Base-by-base conservation (phyloP, 352 stramenopile species). In the Pythium guiyangense region DNA sequence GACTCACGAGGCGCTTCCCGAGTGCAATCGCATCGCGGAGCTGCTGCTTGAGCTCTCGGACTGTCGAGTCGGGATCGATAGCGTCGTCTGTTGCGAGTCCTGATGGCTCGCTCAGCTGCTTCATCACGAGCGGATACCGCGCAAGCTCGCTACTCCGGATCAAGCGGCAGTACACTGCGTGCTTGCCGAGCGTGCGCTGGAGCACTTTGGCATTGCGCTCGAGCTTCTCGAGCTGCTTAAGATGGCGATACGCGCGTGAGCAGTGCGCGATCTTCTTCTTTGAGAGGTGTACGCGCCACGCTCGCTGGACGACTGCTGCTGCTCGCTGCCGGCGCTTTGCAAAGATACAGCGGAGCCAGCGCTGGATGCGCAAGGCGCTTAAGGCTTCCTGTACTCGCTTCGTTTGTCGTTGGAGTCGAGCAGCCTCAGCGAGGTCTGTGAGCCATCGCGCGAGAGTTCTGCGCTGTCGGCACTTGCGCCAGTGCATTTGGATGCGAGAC, bases 191-290 rank as follows among this genome's bases (percentile, higher is more conserved):
- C 1, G 64, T 34, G 29, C 67, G 67, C 50, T 93, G 83, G 0
- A 93, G 35, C 0, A 88, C 37, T 8, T 70, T 63, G 2, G 80
- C 79, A 10, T 64, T 74, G 1, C 42, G 39, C 42, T 84, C 60
- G 0, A 77, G 62, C 6, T 56, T 60, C 26, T 66, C 59, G 8
- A 70, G 49, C 2, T 71, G 57, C 35, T 62, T 63, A 17, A 79
- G 45, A 9, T 70, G 62, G 12, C 63, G 65, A 54, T 67, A 71
- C 10, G 62, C 65, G 20, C 54, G 45, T 1, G 72, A 62, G 39
- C 64, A 73, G 35, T 60, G 60, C 8, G 27, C 39, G 46, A 88
- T 63, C 51, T 70, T 75, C 22, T 62, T 62, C 49, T 73, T 77
- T 11, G 66, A 67, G 11, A 66, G 49, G 26, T 60, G 69, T n/a